Evolutionary conservation across 1,139 yeast species (phyloP), one percentile per base, ranked within the genome.

Genomic region (Pichia sp.): DNA sequence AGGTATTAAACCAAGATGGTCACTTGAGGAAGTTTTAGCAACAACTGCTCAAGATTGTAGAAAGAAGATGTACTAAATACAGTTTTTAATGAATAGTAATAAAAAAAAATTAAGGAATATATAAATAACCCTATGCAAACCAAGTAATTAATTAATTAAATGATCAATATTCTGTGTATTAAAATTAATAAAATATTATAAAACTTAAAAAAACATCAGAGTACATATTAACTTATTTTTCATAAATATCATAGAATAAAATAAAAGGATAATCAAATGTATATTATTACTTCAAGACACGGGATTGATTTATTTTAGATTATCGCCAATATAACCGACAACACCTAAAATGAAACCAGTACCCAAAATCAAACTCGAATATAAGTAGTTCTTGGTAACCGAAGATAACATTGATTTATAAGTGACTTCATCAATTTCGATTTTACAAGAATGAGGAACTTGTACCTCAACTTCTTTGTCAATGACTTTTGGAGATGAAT

Each of bases 1-100:
- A 55, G 79, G 79, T n/a, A 71, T 71, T 50, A 75, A 79, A 30
- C 90, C 89, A 57, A 77, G 95, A 68, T 80, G 86, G 88, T 67
- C 80, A 39, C 70, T 86, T 47, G 87, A 86, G 57, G 94, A 86
- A 44, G 94, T 83, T 30, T 71, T 87, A 55, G 82, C 77, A 45
- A 76, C 77, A 39, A 82, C 88, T 47, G 89, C 85, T 34, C 82
- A 76, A 51, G 95, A 86, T 62, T 80, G 87, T 67, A 80, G 68
- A 51, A 68, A 69, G 44, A 66, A 68, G 40, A 66, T 65, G 54
- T 73, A 67, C 57, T 73, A 42, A 30, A 15, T 5, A 4, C 5
- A 27, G 12, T 26, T 22, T 24, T 24, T 3, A 7, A n/a, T 4
- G 8, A 15, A 37, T 15, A 16, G 7, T 23, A 7, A n/a, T n/a